Evolutionary conservation across 306 rosid species (phyloP), one percentile per base, ranked within the genome.

Genomic region (Luffa acutangula): DNA sequence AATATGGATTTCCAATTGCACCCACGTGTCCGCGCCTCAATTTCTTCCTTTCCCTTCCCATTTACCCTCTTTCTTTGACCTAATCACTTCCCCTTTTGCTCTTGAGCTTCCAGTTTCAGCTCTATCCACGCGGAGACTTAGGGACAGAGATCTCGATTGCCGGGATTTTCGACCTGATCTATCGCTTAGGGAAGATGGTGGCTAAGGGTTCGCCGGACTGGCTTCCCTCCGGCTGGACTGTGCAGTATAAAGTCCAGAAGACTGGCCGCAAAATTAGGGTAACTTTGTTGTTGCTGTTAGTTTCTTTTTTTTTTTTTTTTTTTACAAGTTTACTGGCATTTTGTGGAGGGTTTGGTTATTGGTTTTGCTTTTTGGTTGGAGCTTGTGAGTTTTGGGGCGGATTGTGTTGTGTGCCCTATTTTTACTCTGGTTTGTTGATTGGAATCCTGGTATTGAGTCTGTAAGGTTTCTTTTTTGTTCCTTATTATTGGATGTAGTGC

Each of bases 211-310:
- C 86, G 82, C 85, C 84, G 78, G 89, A 86, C 4, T 71, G 83
- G 86, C 91, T 88, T 45, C 89, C 91, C 71, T 80, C 83, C 58
- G 89, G 91, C 36, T 87, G 87, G 91, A 79, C 84, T 36, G 67
- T 82, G 54, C 86, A 81, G 60, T 83, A 64, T 33, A 85, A 76
- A 62, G 79, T 72, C 43, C 91, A 78, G 58, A 86, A 79, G 82
- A 63, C 85, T 2, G 88, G 85, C 60, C 84, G 88, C 59, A 67
- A 63, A 82, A 85, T 83, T 78, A 80, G 73, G 91, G 93, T 90
- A 87, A 58, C 6, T 31, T 15, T 7, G 41, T 14, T 17, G 4
- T 69, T 78, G 13, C 70, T 80, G 71, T 78, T 72, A 62, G 78
- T 70, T 82, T 85, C 45, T 20, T 17, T 41, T 25, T 59, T 17